phyloP scores from a whole-genome alignment of 306 rosid species.

The Mucuna pruriens region DNA sequence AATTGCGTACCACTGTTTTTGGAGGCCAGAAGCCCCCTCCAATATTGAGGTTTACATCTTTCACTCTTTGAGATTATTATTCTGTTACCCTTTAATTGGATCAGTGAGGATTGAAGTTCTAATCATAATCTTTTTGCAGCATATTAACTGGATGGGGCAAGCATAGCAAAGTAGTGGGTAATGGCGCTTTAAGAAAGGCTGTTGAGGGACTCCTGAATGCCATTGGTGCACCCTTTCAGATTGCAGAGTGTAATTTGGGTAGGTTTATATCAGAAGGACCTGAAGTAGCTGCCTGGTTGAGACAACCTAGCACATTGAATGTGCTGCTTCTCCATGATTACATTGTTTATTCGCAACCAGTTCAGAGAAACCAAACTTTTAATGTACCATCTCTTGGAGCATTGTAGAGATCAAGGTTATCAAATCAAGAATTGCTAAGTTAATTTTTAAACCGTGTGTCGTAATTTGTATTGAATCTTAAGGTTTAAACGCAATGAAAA shows the following conservation, averaged over 20 bases:
- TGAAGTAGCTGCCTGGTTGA: constrained; percentile 74
- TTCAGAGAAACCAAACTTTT: constrained; percentile 13
- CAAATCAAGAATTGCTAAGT: neutral
- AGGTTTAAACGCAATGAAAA: neutral
- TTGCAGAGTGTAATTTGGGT: constrained; percentile 71
- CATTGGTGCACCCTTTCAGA: constrained; percentile 84
- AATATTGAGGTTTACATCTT: constrained; percentile 60
- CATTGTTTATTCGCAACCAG: constrained; percentile 42
- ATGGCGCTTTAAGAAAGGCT: constrained; percentile 70
- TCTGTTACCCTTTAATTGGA: constrained; percentile 17
- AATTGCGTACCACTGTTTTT: constrained; percentile 58
- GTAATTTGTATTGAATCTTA: neutral
- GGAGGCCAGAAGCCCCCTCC: constrained; percentile 75
- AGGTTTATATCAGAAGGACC: constrained; percentile 74
- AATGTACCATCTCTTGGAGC: constrained; percentile 43
- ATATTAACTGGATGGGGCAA: constrained; percentile 98
- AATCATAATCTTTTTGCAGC: constrained; percentile 48
- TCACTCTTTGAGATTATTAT: neutral
- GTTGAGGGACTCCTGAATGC: constrained; percentile 70
- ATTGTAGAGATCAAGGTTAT: neutral
- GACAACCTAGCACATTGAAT: constrained; percentile 63
- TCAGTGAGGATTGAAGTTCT: neutral
- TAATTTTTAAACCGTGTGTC: neutral
- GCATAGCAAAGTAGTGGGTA: constrained; percentile 90
- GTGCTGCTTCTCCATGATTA: constrained; percentile 75